Conservation (phyloP, 2,329 filamentous ascomycete genomes). For the Xylariaceae sp. region DNA sequence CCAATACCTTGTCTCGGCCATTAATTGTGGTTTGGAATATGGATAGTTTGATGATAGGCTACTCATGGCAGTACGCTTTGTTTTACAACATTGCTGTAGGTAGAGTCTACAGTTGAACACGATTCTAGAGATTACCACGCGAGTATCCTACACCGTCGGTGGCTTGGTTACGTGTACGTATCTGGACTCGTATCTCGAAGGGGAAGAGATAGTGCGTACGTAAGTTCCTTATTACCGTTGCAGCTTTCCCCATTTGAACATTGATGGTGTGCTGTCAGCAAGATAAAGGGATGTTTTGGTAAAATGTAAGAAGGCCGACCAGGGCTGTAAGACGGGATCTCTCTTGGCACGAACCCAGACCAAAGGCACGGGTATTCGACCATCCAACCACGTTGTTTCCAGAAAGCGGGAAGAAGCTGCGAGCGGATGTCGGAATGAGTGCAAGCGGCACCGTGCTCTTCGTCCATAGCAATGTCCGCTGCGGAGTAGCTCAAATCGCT, state of each 20-base stretch:
- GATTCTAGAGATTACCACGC: too few relatives aligned
- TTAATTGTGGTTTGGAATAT: too few relatives aligned
- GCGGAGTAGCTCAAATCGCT: too few relatives aligned
- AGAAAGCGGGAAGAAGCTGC: slow-evolving; percentile 33
- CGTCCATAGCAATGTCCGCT: too few relatives aligned
- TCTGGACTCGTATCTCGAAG: slow-evolving; percentile 12
- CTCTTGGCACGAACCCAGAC: slow-evolving; percentile 39
- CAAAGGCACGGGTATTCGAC: slow-evolving; percentile 39
- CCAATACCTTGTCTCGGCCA: too few relatives aligned
- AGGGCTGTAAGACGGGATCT: slow-evolving; percentile 33
- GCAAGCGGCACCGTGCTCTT: background rate
- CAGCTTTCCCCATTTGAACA: slow-evolving; percentile 25
- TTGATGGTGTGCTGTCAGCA: slow-evolving; percentile 24
- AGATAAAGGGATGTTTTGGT: slow-evolving; percentile 14
- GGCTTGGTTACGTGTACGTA: slow-evolving; percentile 8
- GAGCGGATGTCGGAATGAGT: background rate
- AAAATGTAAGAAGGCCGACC: slow-evolving; percentile 16
- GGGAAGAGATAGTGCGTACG: slow-evolving; percentile 31
- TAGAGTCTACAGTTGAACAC: too few relatives aligned
- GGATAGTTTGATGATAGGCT: too few relatives aligned
- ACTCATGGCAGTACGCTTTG: too few relatives aligned
- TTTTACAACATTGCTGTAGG: too few relatives aligned
- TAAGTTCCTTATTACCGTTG: slow-evolving; percentile 30
- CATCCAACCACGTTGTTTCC: slow-evolving; percentile 33
- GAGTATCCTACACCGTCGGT: too few relatives aligned